Evolutionary conservation across 495 filamentous ascomycete genomes (phyloP), one percentile per base, ranked within the genome.

Genomic region (Xylaria intraflava): DNA sequence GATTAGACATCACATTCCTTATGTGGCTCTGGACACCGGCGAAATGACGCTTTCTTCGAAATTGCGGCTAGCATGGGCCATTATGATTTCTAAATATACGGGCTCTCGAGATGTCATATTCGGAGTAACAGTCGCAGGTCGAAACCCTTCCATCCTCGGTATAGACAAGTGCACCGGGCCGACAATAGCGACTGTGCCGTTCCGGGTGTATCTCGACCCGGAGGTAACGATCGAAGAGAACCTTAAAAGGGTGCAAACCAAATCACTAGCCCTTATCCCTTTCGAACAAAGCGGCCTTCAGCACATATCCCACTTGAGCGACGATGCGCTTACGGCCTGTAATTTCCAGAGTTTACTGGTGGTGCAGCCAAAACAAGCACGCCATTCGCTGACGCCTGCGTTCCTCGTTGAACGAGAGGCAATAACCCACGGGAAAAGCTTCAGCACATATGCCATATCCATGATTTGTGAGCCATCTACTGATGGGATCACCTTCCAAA

Each of bases 221-320:
- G 49, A 68, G 10, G 20, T 35, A 3, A 66, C 64, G 0, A 57
- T 70, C 0, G 46, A 53, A 5, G 64, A 70, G n/a, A 74, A 67
- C 54, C 64, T 84, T 7, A 71, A 75, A 29, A 42, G 64, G 0
- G 69, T 89, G 2, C 81, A 86, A 42, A 69, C 79, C 33, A 66
- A 74, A 12, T 71, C 77, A 20, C 62, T 80, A 17, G 69, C 69
- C 1, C 75, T 77, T 1, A 79, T 82, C 5, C 73, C 80, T 0
- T 81, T 83, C 61, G 79, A 90, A 64, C 83, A 87, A 43, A 74
- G 80, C 61, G 86, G 86, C 6, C 72, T 90, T 64, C 82, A 87
- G 64, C 76, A 85, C 47, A 90, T 90, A 53, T 72, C 79, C 51
- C 72, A 74, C 19, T 70, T 87, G 31, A 81, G 78, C 58, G 58